Evolutionary conservation across 2,329 filamentous ascomycete species (phyloP), one percentile per base, ranked within the genome.

Genomic region (Trichophyton equinum): DNA sequence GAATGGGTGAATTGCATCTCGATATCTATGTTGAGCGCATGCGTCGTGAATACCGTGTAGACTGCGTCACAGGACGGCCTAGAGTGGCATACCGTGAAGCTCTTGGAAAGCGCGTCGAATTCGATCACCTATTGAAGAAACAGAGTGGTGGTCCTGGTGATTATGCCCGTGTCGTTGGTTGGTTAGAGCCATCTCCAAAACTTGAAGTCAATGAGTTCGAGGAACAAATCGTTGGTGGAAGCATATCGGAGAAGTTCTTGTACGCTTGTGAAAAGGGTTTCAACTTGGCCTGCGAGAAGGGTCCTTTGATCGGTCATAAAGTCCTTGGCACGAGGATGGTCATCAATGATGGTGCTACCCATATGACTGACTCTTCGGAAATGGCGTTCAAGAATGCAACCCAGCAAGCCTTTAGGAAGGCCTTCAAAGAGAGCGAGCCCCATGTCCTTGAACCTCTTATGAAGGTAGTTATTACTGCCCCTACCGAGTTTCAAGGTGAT

Each of bases 21-120:
- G 91, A 96, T 70, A 95, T 99, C 70, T 99, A 99, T 74, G 85
- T 99, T 58, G 94, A 99, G 78, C 91, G 94, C 67, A 91, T 99
- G 79, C 87, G 88, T 68, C 87, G 94, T 71, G 94, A 99, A 77
- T 99, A 99, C 82, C 90, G 88, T 72, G 91, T 96, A 60, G 94
- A 96, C 65, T 96, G 92, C 74, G 82, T 88, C 69, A 96, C 91
- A n/a, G 94, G 94, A 62, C 89, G 96, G 73, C 94, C 94, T 3
- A 92, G 95, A 74, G 94, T 99, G 66, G 91, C 94, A 22, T 99
- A 97, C 80, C 87, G 94, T 67, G 94, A 99, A 78, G 97, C 92
- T 44, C 87, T 99, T 69, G 87, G 87, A 59, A 79, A 85, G 64
- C 83, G 80, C 61, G 85, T 91, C 68, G 83, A 89, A 51, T 99